Conservation (phyloP, 768 basidiomycete species). For the Psilocybe tampanensis region DNA sequence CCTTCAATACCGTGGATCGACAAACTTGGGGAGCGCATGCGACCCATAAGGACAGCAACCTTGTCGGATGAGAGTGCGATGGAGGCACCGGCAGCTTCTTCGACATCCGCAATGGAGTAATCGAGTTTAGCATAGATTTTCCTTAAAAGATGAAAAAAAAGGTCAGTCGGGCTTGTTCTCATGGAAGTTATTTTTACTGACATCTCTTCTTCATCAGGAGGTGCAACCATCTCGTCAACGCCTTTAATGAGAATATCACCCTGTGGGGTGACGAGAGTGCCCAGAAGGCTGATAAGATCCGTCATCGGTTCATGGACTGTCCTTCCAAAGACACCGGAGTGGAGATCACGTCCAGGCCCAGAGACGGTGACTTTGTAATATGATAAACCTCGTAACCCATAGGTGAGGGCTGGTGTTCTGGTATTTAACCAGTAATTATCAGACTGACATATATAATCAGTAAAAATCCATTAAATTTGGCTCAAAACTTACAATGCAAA, state of each 20-base stretch:
- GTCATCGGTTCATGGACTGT: constrained; percentile 94
- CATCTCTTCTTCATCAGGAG: constrained; percentile 74
- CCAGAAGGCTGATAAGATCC: constrained; percentile 82
- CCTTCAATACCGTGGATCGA: constrained; percentile 96
- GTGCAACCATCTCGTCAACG: constrained; percentile 80
- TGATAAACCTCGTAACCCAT: constrained; percentile 84
- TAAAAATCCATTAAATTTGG: not conserved
- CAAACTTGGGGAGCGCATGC: constrained; percentile 89
- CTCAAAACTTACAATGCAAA: constrained; percentile 78
- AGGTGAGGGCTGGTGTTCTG: constrained; percentile 79
- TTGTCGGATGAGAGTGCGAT: constrained; percentile 81
- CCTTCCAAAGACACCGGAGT: constrained; percentile 86
- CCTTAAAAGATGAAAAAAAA: constrained; percentile 31
- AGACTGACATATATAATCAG: constrained; percentile 44
- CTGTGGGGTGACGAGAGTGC: constrained; percentile 75
- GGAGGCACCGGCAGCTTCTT: constrained; percentile 72
- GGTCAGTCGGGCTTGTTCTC: not conserved
- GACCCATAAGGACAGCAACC: constrained; percentile 82
- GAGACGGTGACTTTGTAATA: constrained; percentile 85
- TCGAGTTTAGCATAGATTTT: constrained; percentile 75
- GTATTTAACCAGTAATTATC: constrained; percentile 96
- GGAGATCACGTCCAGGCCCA: constrained; percentile 86
- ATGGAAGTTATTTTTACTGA: constrained; percentile 23
- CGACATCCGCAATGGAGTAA: constrained; percentile 72
- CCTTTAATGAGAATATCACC: constrained; percentile 92